Evolutionary conservation across 805 yeast species (phyloP).

Genomic region (Suhomyces sp.): DNA sequence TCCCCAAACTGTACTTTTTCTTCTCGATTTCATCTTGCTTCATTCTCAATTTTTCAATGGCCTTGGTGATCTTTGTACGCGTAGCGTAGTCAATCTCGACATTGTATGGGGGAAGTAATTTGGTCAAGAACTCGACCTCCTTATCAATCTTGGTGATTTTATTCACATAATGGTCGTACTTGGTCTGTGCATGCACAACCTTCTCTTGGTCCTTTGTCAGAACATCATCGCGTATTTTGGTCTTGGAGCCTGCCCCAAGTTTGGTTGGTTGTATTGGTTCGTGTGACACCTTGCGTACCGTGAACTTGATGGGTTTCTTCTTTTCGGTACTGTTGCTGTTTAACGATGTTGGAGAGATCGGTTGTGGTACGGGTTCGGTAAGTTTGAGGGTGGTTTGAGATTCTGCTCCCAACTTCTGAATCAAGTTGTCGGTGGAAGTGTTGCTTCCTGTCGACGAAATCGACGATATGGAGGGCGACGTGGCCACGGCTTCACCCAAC

Average conservation of each 20-base stretch:
- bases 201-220: constrained; percentile 9
- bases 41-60: constrained; percentile 38
- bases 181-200: constrained; percentile 26
- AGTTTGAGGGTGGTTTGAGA: neutral
- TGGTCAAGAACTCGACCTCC: constrained; percentile 38
- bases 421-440: constrained; percentile 24
- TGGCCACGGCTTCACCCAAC: too few relatives aligned
- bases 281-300: constrained; percentile 33
- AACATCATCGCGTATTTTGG: neutral
- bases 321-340: constrained; percentile 3
- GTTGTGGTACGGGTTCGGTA: constrained; percentile 5
- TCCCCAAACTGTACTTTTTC: constrained; percentile 42
- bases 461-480: constrained; percentile 21
- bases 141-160: constrained; percentile 39
- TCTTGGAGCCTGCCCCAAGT: constrained; percentile 4
- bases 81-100: constrained; percentile 45
- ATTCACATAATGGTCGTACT: constrained; percentile 32
- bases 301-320: constrained; percentile 33
- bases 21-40: constrained; percentile 43
- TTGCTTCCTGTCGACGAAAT: constrained; percentile 23
- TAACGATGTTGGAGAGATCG: constrained; percentile 6
- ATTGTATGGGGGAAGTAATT: constrained; percentile 43
- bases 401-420: constrained; percentile 13
- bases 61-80: constrained; percentile 37
- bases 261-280: constrained; percentile 20